Conservation (phyloP, 805 yeast species). For the Danielia reshetovae region DNA sequence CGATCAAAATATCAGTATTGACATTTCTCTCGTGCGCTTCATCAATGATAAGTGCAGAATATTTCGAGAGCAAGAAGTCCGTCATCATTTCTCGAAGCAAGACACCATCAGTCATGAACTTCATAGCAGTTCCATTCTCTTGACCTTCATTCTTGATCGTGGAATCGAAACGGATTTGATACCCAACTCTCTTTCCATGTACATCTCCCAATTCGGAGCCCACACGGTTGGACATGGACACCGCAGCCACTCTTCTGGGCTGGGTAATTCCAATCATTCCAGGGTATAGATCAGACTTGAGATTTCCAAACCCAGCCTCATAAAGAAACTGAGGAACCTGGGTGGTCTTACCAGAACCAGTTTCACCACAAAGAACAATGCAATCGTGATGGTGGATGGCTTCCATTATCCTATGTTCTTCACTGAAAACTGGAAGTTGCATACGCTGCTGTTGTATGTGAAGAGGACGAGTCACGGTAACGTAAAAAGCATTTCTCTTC, state of each 20-base stretch:
- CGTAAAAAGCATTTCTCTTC: conserved; percentile 60
- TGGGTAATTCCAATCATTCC: conserved; percentile 98
- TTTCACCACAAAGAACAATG: conserved; percentile 91
- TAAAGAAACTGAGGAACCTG: conserved; percentile 95
- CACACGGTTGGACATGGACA: conserved; percentile 84
- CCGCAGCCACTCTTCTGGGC: conserved; percentile 92
- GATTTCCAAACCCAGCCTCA: conserved; percentile 86
- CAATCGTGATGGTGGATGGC: conserved; percentile 91
- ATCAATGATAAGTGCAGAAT: conserved; percentile 85
- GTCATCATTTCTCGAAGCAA: conserved; percentile 87
- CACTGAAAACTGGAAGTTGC: conserved; percentile 81
- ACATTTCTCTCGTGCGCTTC: conserved; percentile 98
- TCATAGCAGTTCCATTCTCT: conserved; percentile 56
- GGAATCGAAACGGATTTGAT: conserved; percentile 80
- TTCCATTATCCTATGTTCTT: conserved; percentile 93
- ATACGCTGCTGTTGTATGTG: conserved; percentile 66
- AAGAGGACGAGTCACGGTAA: conserved; percentile 60
- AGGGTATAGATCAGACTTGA: conserved; percentile 51
- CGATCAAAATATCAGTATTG: conserved; percentile 93
- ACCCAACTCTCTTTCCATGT: conserved; percentile 65
- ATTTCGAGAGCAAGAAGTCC: conserved; percentile 75
- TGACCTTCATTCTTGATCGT: conserved; percentile 49
- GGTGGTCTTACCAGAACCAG: conserved; percentile 98
- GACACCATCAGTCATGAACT: conserved; percentile 95
- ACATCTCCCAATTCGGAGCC: conserved; percentile 64